These are phyloP conservation scores for Schoenoplectus triqueter DNA, from an alignment of 202 grass and related monocot species.

Conservation along the genomic window DNA sequence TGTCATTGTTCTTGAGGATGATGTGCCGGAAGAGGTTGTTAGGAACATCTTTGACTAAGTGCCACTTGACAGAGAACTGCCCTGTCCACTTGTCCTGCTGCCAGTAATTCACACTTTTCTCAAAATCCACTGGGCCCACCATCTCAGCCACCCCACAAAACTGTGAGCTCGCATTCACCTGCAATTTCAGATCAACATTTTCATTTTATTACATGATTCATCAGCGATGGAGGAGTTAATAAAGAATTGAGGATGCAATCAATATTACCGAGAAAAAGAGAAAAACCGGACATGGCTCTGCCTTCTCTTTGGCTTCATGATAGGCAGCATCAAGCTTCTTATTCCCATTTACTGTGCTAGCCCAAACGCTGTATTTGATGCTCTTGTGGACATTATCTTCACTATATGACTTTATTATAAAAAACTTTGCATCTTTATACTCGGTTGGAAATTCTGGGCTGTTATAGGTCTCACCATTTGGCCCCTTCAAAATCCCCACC, in stretches of 20 bases:
- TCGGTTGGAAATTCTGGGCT: constrained; percentile 68
- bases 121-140: constrained; percentile 90
- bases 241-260: background rate
- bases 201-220: constrained; percentile 28
- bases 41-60: constrained; percentile 91
- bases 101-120: constrained; percentile 95
- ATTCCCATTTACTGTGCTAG: constrained; percentile 96
- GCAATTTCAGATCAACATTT: constrained; percentile 35
- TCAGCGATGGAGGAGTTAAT: constrained; percentile 40
- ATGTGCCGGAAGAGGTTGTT: constrained; percentile 98
- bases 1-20: constrained; percentile 93
- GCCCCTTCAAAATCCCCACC: constrained; percentile 44
- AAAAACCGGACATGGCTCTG: constrained; percentile 67
- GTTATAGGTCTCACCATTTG: constrained; percentile 62
- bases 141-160: constrained; percentile 98
- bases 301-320: constrained; percentile 66
- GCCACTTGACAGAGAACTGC: constrained; percentile 95
- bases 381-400: constrained; percentile 99
- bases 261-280: constrained; percentile 64
- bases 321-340: constrained; percentile 86
- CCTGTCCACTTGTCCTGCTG: constrained; percentile 99
- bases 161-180: constrained; percentile 96
- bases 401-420: constrained; percentile 98
- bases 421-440: constrained; percentile 83
- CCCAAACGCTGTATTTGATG: constrained; percentile 98